Base-by-base conservation (phyloP, 495 filamentous ascomycete genomes). In the Pyronema domesticum region DNA sequence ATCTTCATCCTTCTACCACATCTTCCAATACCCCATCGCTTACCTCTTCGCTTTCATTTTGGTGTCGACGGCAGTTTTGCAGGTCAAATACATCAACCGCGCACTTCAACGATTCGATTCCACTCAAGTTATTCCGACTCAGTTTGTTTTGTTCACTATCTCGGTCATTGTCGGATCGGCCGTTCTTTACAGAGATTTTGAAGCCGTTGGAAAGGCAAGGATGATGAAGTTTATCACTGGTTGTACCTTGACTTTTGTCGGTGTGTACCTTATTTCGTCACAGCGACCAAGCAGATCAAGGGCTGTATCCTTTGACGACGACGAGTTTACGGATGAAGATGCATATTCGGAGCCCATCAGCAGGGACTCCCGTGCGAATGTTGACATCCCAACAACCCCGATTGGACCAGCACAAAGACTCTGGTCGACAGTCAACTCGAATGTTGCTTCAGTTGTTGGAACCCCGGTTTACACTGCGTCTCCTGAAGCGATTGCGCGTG, bases 91-190 rank as follows among this genome's bases (percentile, higher is more conserved):
- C 66, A 74, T 98, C 57, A 98, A 98, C 70, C 86, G 87, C 47
- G 89, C 91, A 0, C 72, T 98, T 15, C 87, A 93, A 65, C 80
- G 85, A 51, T 98, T 98, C 70, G 86, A 95, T 67, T 89, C 89
- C 0, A 98, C 91, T 0, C 86, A 94, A 61, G 91, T 98, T 57
- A 95, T 98, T 51, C 91, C 91, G 1, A 86, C 86, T 10, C 91
- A 98, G 63, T 98, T 98, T 60, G 91, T 98, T 23, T 74, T 94
- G 39, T 98, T 98, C 67, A 98, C 91, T 0, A 72, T 98, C 6
- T 94, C 81, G 1, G 91, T 98, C 51, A 96, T 98, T 61, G 76
- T 94, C 50, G 91, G 91, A 45, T 93, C 85, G 66, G 88, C 91
- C 0, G 73, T 98, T 23, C 69, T 98, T 9, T 98, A 95, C 64